These are phyloP conservation scores for Senecio squalidus DNA, from an alignment of 140 eudicot genomes.

Conservation along the genomic window DNA sequence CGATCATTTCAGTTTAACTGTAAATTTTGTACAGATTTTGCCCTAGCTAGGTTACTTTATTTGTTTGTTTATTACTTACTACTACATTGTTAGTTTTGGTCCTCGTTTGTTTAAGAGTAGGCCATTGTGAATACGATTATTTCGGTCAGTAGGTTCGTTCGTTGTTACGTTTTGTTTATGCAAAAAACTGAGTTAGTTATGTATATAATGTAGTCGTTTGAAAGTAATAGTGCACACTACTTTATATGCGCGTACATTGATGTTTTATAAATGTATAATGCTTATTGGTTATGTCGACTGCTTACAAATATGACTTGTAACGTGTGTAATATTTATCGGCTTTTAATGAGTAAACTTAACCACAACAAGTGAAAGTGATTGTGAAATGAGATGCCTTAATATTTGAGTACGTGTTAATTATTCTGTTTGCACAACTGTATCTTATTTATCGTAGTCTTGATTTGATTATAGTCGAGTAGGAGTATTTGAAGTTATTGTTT, in stretches of 20 bases:
- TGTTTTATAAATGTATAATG: neutral
- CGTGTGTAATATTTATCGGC: neutral
- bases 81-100: too few relatives aligned
- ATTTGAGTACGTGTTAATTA: neutral
- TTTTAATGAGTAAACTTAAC: too few relatives aligned
- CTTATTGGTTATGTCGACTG: neutral
- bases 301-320: neutral
- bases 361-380: neutral
- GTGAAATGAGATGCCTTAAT: neutral
- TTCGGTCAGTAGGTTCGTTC: too few relatives aligned
- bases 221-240: too few relatives aligned
- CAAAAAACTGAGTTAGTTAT: too few relatives aligned
- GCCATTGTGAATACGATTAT: too few relatives aligned
- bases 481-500: neutral
- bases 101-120: neutral
- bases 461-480: neutral
- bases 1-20: neutral
- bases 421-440: neutral
- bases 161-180: neutral
- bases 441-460: too few relatives aligned
- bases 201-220: too few relatives aligned
- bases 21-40: too few relatives aligned
- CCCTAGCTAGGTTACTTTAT: too few relatives aligned
- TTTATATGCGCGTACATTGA: neutral
- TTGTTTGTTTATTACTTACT: too few relatives aligned